A percentile compares a stretch with the other conserved stretches of the same genome.
These are phyloP conservation scores for Hibiscus trionum DNA, from an alignment of 345 rosid genomes.

Conservation along the genomic window DNA sequence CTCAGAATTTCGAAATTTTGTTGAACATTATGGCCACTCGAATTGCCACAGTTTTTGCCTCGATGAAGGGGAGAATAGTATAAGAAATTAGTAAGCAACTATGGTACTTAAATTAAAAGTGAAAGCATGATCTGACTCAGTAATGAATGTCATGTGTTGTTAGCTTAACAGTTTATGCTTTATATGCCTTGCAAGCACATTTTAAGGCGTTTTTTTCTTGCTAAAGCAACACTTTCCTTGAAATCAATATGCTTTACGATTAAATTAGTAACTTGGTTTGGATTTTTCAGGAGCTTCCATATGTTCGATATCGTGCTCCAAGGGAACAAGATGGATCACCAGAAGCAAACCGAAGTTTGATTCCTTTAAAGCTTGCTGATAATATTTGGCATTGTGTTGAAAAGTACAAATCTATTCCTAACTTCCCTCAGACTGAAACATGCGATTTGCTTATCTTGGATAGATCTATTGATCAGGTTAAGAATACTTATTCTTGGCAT, in stretches of 20 bases:
- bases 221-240: not conserved
- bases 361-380: slow-evolving; percentile 71
- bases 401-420: slow-evolving; percentile 72
- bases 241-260: not conserved
- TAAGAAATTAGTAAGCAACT: not conserved
- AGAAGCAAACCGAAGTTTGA: slow-evolving; percentile 36
- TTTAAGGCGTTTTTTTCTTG: not conserved
- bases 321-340: slow-evolving; percentile 35
- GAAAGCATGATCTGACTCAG: not conserved
- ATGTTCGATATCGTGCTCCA: slow-evolving; percentile 60
- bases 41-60: slow-evolving; percentile 88
- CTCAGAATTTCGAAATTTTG: slow-evolving; percentile 55
- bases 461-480: slow-evolving; percentile 91
- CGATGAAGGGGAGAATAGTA: slow-evolving; percentile 50
- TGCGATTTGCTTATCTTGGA: slow-evolving; percentile 84
- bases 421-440: slow-evolving; percentile 82
- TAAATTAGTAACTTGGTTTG: not conserved
- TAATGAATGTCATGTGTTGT: no score
- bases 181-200: not conserved
- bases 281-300: slow-evolving; percentile 62
- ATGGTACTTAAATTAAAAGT: not conserved
- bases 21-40: slow-evolving; percentile 76
- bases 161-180: no score
- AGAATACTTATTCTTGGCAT: slow-evolving; percentile 10
- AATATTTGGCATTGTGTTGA: slow-evolving; percentile 49